A percentile compares a stretch with the other conserved stretches of the same genome.
Evolutionary conservation across 2,329 filamentous ascomycete species (phyloP).

Genomic region (Achaetomium macrosporum): DNA sequence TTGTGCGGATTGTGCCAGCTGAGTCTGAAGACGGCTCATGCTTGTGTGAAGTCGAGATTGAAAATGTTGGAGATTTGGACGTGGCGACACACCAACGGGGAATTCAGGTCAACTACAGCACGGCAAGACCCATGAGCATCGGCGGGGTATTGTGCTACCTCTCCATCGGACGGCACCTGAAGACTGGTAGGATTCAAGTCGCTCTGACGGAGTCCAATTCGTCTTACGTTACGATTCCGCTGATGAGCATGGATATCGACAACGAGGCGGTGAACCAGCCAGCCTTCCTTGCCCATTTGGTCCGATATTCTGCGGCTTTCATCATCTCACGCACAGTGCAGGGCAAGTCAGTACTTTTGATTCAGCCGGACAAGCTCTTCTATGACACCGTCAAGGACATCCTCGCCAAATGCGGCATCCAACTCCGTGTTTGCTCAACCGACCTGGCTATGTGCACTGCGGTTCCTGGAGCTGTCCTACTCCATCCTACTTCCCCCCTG

Average conservation of each 20-base stretch:
- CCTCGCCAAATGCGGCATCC: slow-evolving; percentile 4
- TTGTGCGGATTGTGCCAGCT: slow-evolving; percentile 27
- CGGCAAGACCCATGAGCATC: slow-evolving; percentile 27
- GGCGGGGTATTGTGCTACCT: slow-evolving; percentile 24
- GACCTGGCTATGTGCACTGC: slow-evolving; percentile 5
- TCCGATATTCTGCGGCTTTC: slow-evolving; percentile 24
- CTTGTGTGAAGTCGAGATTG: slow-evolving; percentile 8
- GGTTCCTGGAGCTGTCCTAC: slow-evolving; percentile 7
- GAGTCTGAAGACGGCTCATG: slow-evolving; percentile 2
- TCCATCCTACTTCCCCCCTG: slow-evolving; percentile 27
- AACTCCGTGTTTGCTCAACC: slow-evolving; percentile 24
- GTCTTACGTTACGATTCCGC: slow-evolving; percentile 30
- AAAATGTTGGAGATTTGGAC: not conserved
- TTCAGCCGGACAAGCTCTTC: slow-evolving; percentile 32
- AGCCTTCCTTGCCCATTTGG: slow-evolving; percentile 23
- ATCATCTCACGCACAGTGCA: slow-evolving; percentile 12
- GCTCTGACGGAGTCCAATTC: slow-evolving; percentile 31
- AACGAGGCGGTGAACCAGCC: slow-evolving; percentile 15
- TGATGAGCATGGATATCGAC: slow-evolving; percentile 18
- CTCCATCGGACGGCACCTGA: slow-evolving; percentile 30
- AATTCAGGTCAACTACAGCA: slow-evolving; percentile 36
- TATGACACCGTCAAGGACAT: slow-evolving; percentile 25
- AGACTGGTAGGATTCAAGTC: slow-evolving; percentile 24
- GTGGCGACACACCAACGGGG: not conserved
- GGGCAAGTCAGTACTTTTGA: slow-evolving; percentile 25